These are phyloP conservation scores for Bacterosira constricta DNA, from an alignment of 108 stramenopile species.

Conservation along the genomic window DNA sequence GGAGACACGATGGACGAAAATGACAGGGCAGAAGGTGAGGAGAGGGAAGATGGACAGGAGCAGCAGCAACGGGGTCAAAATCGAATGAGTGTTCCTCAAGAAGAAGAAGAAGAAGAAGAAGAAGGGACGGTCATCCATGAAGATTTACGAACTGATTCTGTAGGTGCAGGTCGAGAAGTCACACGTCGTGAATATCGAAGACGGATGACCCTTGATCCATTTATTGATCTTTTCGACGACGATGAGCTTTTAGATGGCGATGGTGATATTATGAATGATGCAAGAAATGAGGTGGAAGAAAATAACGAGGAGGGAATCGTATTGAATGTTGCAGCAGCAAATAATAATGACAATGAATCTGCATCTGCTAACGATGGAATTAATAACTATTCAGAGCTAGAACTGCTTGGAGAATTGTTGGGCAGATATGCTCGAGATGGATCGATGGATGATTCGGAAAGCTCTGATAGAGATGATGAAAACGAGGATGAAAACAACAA, in stretches of 20 bases:
- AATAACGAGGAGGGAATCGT: neutral
- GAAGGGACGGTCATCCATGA: too few species aligned
- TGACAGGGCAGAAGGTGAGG: too few species aligned
- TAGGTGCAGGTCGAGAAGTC: neutral
- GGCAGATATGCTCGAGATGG: neutral
- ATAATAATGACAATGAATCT: neutral
- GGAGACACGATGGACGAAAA: too few species aligned
- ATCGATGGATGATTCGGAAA: neutral
- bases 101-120: too few species aligned
- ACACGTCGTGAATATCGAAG: neutral
- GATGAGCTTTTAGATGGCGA: neutral
- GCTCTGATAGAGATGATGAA: slow-evolving; percentile 3
- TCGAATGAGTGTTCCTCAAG: too few species aligned
- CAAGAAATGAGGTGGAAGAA: neutral
- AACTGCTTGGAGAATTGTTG: neutral
- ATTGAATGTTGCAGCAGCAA: neutral
- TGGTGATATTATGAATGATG: neutral
- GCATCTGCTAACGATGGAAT: neutral
- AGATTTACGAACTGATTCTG: neutral
- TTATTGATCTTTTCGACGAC: neutral
- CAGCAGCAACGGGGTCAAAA: too few species aligned
- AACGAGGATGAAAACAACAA: neutral
- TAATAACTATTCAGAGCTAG: neutral
- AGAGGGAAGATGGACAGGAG: too few species aligned
- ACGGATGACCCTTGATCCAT: neutral